A percentile compares a stretch with the other conserved stretches of the same genome.
phyloP scores from a whole-genome alignment of 2,329 filamentous ascomycete species.

The Huntiella bhutanensis region DNA sequence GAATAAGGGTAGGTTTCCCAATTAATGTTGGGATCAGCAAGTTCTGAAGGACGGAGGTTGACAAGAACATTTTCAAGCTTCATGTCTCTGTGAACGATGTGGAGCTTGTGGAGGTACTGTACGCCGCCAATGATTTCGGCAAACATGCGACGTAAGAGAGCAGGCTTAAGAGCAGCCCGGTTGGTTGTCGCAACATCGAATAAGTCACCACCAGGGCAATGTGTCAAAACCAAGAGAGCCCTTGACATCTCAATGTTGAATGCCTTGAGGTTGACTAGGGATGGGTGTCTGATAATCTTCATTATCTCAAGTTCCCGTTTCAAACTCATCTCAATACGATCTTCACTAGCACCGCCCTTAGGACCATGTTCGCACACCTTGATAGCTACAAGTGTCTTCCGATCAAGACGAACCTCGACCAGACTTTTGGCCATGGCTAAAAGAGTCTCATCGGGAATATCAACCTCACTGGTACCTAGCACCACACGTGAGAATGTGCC shows the following conservation, averaged over 20 bases:
- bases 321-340: slow-evolving; percentile 79
- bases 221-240: slow-evolving; percentile 71
- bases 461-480: slow-evolving; percentile 63
- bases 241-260: slow-evolving; percentile 72
- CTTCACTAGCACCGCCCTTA: slow-evolving; percentile 79
- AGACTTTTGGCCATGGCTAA: slow-evolving; percentile 16
- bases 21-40: slow-evolving; percentile 42
- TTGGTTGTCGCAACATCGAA: slow-evolving; percentile 77
- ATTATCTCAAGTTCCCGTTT: slow-evolving; percentile 93
- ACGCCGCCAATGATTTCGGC: slow-evolving; percentile 74
- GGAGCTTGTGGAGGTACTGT: slow-evolving; percentile 63
- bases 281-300: slow-evolving; percentile 72
- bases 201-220: slow-evolving; percentile 83
- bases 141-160: slow-evolving; percentile 67
- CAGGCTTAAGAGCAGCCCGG: slow-evolving; percentile 45
- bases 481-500: slow-evolving; percentile 93
- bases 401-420: slow-evolving; percentile 24
- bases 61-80: slow-evolving; percentile 95
- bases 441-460: slow-evolving; percentile 24
- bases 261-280: slow-evolving; percentile 75
- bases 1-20: slow-evolving; percentile 65
- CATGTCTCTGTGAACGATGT: slow-evolving; percentile 90
- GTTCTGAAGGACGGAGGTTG: slow-evolving; percentile 52
- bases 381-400: slow-evolving; percentile 75
- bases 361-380: slow-evolving; percentile 94